Evolutionary conservation across 1,139 yeast species (phyloP).

Genomic region (Sugiyamaella japonica): DNA sequence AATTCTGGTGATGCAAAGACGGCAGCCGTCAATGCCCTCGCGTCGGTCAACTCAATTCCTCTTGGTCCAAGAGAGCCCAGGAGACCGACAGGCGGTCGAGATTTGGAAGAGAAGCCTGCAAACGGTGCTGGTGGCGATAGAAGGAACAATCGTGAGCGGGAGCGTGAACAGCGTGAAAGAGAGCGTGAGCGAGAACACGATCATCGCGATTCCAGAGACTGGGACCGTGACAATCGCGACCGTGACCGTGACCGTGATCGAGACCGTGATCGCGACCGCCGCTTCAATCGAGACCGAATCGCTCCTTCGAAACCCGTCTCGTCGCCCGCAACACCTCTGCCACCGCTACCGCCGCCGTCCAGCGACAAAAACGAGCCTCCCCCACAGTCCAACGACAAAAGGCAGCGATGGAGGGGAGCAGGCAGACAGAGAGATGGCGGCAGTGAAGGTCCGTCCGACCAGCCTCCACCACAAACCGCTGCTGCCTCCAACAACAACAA

Average conservation of each 20-base stretch:
- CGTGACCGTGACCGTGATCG: slow-evolving; percentile 20
- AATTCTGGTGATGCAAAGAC: slow-evolving; percentile 6
- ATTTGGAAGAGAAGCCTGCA: background rate
- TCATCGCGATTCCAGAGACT: background rate
- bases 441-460: background rate
- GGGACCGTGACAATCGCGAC: slow-evolving; percentile 11
- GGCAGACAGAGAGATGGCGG: background rate
- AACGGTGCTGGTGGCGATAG: background rate
- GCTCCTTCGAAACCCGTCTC: slow-evolving; percentile 1
- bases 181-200: slow-evolving; percentile 18
- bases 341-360: slow-evolving; percentile 18
- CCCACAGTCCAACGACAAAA: background rate
- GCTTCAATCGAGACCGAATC: background rate
- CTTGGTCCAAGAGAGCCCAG: slow-evolving; percentile 11
- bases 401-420: background rate
- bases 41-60: slow-evolving; percentile 11
- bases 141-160: slow-evolving; percentile 21
- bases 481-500: background rate
- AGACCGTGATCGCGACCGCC: background rate
- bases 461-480: background rate
- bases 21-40: background rate
- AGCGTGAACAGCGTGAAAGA: slow-evolving; percentile 17
- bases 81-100: background rate
- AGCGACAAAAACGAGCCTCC: background rate
- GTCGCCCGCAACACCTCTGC: slow-evolving; percentile 20